These are phyloP conservation scores for Botrytis fragariae DNA, from an alignment of 2,329 filamentous ascomycete species.

Conservation along the genomic window DNA sequence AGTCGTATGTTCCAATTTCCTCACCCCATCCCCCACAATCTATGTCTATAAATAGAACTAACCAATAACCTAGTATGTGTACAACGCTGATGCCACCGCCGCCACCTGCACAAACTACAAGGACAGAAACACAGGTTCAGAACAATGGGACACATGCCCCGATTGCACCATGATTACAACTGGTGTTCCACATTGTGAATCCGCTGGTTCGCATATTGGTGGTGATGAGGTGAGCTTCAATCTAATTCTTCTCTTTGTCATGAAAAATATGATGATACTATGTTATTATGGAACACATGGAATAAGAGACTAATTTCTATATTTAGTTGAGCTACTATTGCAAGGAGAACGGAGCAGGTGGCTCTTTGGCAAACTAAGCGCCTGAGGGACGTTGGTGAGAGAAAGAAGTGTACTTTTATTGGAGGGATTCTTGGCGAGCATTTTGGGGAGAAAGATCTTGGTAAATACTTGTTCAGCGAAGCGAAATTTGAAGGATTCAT, in stretches of 20 bases:
- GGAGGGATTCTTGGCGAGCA: background rate
- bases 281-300: no score
- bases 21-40: background rate
- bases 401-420: background rate
- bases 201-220: background rate
- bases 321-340: slow-evolving; percentile 2
- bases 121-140: background rate
- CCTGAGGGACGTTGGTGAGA: background rate
- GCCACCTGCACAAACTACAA: background rate
- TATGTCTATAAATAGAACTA: background rate
- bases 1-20: background rate
- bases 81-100: background rate
- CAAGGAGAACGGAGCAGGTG: background rate
- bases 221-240: slow-evolving; percentile 15
- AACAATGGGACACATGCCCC: slow-evolving; percentile 5
- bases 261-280: background rate
- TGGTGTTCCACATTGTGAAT: background rate
- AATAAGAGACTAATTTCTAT: background rate
- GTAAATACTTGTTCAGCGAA: background rate
- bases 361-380: background rate
- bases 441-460: background rate
- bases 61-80: background rate
- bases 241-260: background rate
- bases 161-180: background rate
- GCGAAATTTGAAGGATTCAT: background rate